Conservation (phyloP, 441 rosid genomes). For the Pelargonium cotyledonis region DNA sequence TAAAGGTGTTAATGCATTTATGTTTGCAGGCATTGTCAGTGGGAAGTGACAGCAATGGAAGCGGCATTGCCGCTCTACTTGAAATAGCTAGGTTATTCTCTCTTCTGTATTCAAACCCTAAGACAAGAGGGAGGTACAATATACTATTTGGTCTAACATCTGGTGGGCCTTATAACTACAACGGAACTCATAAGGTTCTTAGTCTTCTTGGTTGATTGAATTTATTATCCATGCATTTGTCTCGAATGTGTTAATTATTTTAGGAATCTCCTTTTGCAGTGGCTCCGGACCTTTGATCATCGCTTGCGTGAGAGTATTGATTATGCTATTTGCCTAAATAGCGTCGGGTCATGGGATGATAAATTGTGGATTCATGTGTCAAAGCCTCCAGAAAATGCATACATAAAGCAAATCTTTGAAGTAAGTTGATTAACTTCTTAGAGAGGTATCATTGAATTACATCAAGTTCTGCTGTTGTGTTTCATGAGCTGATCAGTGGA, state of each 20-base stretch:
- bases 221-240: slow-evolving; percentile 5
- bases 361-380: slow-evolving; percentile 79
- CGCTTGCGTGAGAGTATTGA: slow-evolving; percentile 92
- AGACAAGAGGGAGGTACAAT: slow-evolving; percentile 91
- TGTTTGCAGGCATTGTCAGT: slow-evolving; percentile 73
- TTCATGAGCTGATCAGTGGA: slow-evolving; percentile 22
- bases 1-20: slow-evolving; percentile 19
- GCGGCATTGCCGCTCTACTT: slow-evolving; percentile 88
- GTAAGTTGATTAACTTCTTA: slow-evolving; percentile 31
- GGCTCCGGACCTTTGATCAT: slow-evolving; percentile 96
- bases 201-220: slow-evolving; percentile 16
- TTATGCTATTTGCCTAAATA: slow-evolving; percentile 94
- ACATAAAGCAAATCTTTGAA: slow-evolving; percentile 83
- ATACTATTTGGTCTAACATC: slow-evolving; percentile 90
- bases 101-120: slow-evolving; percentile 82
- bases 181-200: slow-evolving; percentile 88
- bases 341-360: slow-evolving; percentile 73
- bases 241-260: neutral
- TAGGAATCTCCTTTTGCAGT: slow-evolving; percentile 43
- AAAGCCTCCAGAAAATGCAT: slow-evolving; percentile 92
- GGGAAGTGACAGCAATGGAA: slow-evolving; percentile 96
- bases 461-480: slow-evolving; percentile 18
- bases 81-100: slow-evolving; percentile 95
- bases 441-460: neutral
- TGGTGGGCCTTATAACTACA: slow-evolving; percentile 94